phyloP scores from a whole-genome alignment of 2,329 filamentous ascomycete genomes.

The Phialophora tarda region DNA sequence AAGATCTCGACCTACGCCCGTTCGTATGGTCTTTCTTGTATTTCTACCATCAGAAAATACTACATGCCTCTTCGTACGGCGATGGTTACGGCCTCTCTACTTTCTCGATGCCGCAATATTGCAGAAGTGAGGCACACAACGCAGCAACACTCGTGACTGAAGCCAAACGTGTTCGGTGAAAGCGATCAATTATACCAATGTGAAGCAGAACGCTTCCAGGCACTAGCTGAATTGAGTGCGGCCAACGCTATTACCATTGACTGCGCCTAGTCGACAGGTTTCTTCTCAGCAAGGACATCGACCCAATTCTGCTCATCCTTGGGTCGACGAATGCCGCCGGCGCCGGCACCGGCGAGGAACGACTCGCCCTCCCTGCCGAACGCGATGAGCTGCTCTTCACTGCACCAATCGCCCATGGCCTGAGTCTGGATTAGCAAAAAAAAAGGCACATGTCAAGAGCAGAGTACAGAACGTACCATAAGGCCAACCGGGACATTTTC shows the following conservation, averaged over 20 bases:
- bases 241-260: background rate
- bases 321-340: slow-evolving; percentile 46
- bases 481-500: slow-evolving; percentile 57
- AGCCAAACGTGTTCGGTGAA: background rate
- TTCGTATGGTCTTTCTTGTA: background rate
- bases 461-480: slow-evolving; percentile 47
- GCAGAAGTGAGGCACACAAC: background rate
- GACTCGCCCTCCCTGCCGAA: slow-evolving; percentile 53
- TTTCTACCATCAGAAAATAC: background rate
- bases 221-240: background rate
- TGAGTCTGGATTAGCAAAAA: slow-evolving; percentile 8
- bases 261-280: slow-evolving; percentile 39
- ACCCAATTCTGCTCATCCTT: slow-evolving; percentile 52
- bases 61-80: background rate
- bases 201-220: background rate
- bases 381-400: slow-evolving; percentile 56
- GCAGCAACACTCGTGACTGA: background rate
- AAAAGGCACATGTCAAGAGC: slow-evolving; percentile 1
- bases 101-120: background rate
- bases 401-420: slow-evolving; percentile 61
- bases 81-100: background rate
- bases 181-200: background rate
- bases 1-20: background rate
- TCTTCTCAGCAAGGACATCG: slow-evolving; percentile 48
- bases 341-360: slow-evolving; percentile 50